These are phyloP conservation scores for Trichaptum fuscoviolaceum DNA, from an alignment of 768 basidiomycete species.

Conservation along the genomic window DNA sequence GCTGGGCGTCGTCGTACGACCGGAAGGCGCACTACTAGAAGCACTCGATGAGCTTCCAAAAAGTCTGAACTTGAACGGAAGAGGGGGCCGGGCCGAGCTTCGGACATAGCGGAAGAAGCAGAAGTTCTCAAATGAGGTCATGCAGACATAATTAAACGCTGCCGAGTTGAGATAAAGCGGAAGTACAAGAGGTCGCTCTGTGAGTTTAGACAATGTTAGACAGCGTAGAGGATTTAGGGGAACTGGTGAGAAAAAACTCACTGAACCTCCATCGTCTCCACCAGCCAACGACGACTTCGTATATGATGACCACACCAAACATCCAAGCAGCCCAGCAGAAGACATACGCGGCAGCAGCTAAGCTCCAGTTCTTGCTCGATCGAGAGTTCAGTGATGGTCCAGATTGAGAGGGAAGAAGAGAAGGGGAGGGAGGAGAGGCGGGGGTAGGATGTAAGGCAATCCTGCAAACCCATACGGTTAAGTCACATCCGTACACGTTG, in stretches of 20 bases:
- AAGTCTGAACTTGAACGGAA: not conserved
- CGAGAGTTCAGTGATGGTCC: not conserved
- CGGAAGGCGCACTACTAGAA: not conserved
- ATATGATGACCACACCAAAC: slow-evolving; percentile 64
- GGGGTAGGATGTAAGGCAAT: slow-evolving; percentile 8
- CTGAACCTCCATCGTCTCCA: slow-evolving; percentile 55
- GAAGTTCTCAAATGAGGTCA: slow-evolving; percentile 80
- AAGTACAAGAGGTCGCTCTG: slow-evolving; percentile 79
- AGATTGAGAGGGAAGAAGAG: not conserved
- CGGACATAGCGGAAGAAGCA: slow-evolving; percentile 81
- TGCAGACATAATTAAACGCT: slow-evolving; percentile 66
- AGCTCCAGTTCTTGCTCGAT: slow-evolving; percentile 47
- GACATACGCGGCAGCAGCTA: slow-evolving; percentile 78
- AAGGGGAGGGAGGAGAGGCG: slow-evolving; percentile 3
- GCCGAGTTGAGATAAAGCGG: slow-evolving; percentile 81
- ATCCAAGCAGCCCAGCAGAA: slow-evolving; percentile 78
- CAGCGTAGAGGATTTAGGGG: not conserved
- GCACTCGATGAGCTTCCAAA: slow-evolving; percentile 1
- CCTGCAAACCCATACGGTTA: not conserved
- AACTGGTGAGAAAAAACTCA: slow-evolving; percentile 40
- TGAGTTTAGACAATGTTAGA: slow-evolving; percentile 4
- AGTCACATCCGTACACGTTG: slow-evolving; percentile 8
- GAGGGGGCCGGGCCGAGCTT: slow-evolving; percentile 40
- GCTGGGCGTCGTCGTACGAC: not conserved
- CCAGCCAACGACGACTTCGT: slow-evolving; percentile 72